phyloP scores from a whole-genome alignment of 139 green algal genomes.

The Chlorella sp. region DNA sequence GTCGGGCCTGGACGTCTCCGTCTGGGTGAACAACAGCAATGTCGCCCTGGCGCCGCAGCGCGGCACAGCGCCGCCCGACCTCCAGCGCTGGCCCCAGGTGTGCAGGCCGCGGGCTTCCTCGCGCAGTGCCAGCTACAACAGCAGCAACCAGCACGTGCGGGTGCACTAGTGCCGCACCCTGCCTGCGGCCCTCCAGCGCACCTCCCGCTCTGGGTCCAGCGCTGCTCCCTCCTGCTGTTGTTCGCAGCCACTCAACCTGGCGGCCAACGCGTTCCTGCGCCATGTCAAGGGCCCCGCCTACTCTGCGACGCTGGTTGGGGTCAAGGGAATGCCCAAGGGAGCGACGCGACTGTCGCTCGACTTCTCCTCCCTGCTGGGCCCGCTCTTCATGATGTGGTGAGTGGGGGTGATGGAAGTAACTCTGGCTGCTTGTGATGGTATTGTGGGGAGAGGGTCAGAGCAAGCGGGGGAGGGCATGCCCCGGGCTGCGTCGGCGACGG shows the following conservation, averaged over 20 bases:
- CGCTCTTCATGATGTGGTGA: slow-evolving; percentile 83
- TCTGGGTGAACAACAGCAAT: slow-evolving; percentile 68
- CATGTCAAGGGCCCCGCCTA: slow-evolving; percentile 15
- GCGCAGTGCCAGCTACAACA: too few species aligned
- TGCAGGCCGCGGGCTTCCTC: too few species aligned
- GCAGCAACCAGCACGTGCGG: too few species aligned
- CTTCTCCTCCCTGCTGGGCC: slow-evolving; percentile 80
- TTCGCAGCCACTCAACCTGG: slow-evolving; percentile 67
- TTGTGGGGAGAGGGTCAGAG: too few species aligned
- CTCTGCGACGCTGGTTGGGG: slow-evolving; percentile 42
- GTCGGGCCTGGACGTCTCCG: slow-evolving; percentile 29
- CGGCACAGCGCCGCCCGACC: slow-evolving; percentile 37
- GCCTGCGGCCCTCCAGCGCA: too few species aligned
- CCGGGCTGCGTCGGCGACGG: too few species aligned
- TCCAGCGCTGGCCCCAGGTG: slow-evolving; percentile 70
- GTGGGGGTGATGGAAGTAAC: not conserved
- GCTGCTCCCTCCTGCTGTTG: too few species aligned
- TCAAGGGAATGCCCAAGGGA: slow-evolving; percentile 72
- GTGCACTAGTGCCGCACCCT: too few species aligned
- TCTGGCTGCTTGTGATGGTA: too few species aligned
- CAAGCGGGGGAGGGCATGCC: too few species aligned
- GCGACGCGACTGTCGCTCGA: slow-evolving; percentile 62
- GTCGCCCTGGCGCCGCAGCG: slow-evolving; percentile 19
- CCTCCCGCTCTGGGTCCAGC: too few species aligned
- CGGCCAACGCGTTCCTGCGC: slow-evolving; percentile 60